Base-by-base conservation (phyloP, 1,139 yeast genomes). In the Kodamaea arcana region DNA sequence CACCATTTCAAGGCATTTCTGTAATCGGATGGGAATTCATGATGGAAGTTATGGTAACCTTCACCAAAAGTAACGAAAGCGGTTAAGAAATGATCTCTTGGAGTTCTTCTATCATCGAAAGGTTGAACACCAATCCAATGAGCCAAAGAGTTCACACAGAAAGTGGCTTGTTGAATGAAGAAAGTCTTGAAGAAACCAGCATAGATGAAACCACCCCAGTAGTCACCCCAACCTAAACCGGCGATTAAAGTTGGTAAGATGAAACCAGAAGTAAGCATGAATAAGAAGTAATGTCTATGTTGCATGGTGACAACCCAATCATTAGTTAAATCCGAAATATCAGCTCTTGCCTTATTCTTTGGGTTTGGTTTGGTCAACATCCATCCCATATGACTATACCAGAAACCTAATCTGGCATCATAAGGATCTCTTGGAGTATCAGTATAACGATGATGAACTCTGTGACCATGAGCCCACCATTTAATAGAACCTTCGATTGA, bases 81-180 rank as follows among this genome's bases (percentile, higher is more conserved):
- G 42, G 98, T 92, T 47, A 92, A 62, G 52, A 82, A 80, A 65
- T 92, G 97, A 65, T 92, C 97, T 65, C 98, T 80, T 47, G 98
- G 97, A 27, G 97, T 86, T 71, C 96, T 83, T 62, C 90, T 82
- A 67, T 92, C 98, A 60, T 92, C 98, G 54, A 92, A 92, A 29
- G 98, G 98, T 69, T 92, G 98, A 47, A 77, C 81, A 59, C 98
- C 98, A 53, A 94, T 83, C 95, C 95, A 90, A 68, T 92, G 98
- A 34, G 98, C 98, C 56, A 92, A 77, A 10, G 97, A 92, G 72
- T 92, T 92, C 57, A 92, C 97, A 66, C 98, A 92, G 78, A 92
- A 92, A 27, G 98, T 92, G 28, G 95, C 97, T 68, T 92, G 98
- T 71, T 92, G 98, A 46, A 90, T 92, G 51, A 78, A 69, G 54